Percentiles rank a stretch among this genome's conserved stretches.
Evolutionary conservation across 495 filamentous ascomycete genomes (phyloP).

Genomic region (Penicillium fimorum): DNA sequence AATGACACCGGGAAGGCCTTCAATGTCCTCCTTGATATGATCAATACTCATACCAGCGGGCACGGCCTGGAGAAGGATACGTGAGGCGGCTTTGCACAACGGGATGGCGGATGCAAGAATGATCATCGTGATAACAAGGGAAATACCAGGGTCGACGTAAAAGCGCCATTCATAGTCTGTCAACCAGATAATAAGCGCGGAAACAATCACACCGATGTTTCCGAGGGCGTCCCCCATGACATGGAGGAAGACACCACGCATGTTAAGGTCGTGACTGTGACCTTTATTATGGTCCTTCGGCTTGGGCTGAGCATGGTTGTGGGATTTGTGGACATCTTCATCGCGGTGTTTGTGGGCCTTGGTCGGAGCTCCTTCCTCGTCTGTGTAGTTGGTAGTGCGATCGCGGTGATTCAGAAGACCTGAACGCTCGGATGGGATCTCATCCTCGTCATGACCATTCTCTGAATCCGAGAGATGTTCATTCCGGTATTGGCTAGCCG

Average conservation of each 20-base stretch:
- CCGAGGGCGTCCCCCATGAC: slow-evolving; percentile 95
- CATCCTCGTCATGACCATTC: slow-evolving; percentile 48
- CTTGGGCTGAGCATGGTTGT: slow-evolving; percentile 81
- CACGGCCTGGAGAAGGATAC: slow-evolving; percentile 90
- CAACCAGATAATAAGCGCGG: slow-evolving; percentile 90
- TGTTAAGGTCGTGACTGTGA: slow-evolving; percentile 88
- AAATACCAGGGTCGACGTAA: slow-evolving; percentile 91
- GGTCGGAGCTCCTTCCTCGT: slow-evolving; percentile 27
- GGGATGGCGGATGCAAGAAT: slow-evolving; percentile 90
- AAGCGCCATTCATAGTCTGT: slow-evolving; percentile 64
- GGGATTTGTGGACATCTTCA: slow-evolving; percentile 46
- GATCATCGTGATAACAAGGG: slow-evolving; percentile 93
- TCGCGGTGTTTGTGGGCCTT: slow-evolving; percentile 17
- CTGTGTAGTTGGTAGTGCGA: slow-evolving; percentile 41
- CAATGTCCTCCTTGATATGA: slow-evolving; percentile 90
- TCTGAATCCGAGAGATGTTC: slow-evolving; percentile 57
- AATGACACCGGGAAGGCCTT: slow-evolving; percentile 74
- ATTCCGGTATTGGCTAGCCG: slow-evolving; percentile 57
- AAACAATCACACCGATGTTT: slow-evolving; percentile 94
- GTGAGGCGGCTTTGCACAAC: slow-evolving; percentile 87
- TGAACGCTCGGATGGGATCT: slow-evolving; percentile 40
- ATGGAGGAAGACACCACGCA: slow-evolving; percentile 96
- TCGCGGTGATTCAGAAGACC: slow-evolving; percentile 35
- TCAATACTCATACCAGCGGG: slow-evolving; percentile 82
- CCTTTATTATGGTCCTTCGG: slow-evolving; percentile 56